Percentiles rank a stretch among this genome's conserved stretches.
Conservation (phyloP, 495 filamentous ascomycete genomes). For the Clavariopsis aquatica region DNA sequence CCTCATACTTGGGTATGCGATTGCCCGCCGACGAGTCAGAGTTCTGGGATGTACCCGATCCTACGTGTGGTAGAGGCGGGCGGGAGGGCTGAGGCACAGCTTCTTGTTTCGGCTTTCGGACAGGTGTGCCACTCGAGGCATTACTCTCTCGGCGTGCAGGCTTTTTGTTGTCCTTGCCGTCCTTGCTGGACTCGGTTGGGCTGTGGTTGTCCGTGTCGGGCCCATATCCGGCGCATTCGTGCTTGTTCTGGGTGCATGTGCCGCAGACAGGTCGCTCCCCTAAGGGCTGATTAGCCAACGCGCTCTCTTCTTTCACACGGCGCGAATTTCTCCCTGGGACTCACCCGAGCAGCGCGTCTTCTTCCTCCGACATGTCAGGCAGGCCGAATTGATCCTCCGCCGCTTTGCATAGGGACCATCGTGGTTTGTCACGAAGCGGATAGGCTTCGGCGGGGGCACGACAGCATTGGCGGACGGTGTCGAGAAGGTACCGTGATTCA, state of each 20-base stretch:
- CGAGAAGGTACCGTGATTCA: slow-evolving; percentile 35
- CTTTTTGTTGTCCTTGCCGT: slow-evolving; percentile 21
- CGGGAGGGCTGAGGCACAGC: slow-evolving; percentile 4
- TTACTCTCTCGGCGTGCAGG: slow-evolving; percentile 18
- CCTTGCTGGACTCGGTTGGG: slow-evolving; percentile 21
- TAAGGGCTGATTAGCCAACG: slow-evolving; percentile 7
- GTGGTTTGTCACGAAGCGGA: slow-evolving; percentile 40
- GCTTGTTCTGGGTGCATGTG: slow-evolving; percentile 45
- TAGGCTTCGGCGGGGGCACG: slow-evolving; percentile 31
- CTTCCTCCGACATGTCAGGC: slow-evolving; percentile 38
- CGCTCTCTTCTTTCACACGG: not conserved
- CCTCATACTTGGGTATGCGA: slow-evolving; percentile 36
- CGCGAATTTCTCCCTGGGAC: slow-evolving; percentile 50
- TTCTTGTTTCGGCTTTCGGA: slow-evolving; percentile 21
- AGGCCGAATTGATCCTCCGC: slow-evolving; percentile 39
- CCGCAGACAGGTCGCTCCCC: slow-evolving; percentile 44
- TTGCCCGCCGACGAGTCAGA: slow-evolving; percentile 24
- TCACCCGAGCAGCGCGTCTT: slow-evolving; percentile 78
- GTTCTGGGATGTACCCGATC: slow-evolving; percentile 9
- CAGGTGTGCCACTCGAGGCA: slow-evolving; percentile 5
- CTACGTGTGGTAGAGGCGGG: slow-evolving; percentile 20
- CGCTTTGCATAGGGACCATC: slow-evolving; percentile 40
- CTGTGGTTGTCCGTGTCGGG: slow-evolving; percentile 20
- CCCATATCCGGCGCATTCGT: slow-evolving; percentile 44
- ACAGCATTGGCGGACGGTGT: slow-evolving; percentile 30